These are phyloP conservation scores for Lentinus brumalis DNA, from an alignment of 768 basidiomycete species.

Conservation along the genomic window DNA sequence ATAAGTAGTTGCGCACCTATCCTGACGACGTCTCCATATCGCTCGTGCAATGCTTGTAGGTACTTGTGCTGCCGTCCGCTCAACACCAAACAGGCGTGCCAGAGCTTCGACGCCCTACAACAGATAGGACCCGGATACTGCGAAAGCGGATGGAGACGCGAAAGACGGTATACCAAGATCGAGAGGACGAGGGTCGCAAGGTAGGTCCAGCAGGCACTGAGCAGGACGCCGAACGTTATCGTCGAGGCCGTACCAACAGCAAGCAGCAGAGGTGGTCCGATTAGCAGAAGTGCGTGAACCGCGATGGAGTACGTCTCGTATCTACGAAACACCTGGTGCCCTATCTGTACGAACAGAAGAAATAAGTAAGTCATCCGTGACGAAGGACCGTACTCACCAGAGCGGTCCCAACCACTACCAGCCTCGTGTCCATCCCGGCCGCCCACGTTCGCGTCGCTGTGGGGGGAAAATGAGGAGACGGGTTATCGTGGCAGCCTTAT, in stretches of 20 bases:
- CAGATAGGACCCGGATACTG: constrained; percentile 38
- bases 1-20: constrained; percentile 37
- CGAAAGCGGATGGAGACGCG: constrained; percentile 41
- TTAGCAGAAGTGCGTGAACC: not conserved
- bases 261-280: not conserved
- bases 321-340: constrained; percentile 3
- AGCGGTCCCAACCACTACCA: too few species aligned
- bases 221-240: not conserved
- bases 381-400: too few species aligned
- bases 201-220: constrained; percentile 23
- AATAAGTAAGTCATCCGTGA: too few species aligned
- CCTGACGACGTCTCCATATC: constrained; percentile 39
- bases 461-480: too few species aligned
- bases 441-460: too few species aligned
- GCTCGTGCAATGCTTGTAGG: constrained; percentile 35
- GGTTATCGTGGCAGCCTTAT: too few species aligned
- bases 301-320: not conserved
- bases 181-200: constrained; percentile 35
- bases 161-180: constrained; percentile 36
- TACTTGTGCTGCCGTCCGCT: constrained; percentile 32
- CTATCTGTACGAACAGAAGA: not conserved
- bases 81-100: constrained; percentile 20
- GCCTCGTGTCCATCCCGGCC: too few species aligned
- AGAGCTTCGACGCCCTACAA: constrained; percentile 31
- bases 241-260: not conserved